Evolutionary conservation across 257 asterid genomes (phyloP).

Genomic region (Anisodus tanguticus): DNA sequence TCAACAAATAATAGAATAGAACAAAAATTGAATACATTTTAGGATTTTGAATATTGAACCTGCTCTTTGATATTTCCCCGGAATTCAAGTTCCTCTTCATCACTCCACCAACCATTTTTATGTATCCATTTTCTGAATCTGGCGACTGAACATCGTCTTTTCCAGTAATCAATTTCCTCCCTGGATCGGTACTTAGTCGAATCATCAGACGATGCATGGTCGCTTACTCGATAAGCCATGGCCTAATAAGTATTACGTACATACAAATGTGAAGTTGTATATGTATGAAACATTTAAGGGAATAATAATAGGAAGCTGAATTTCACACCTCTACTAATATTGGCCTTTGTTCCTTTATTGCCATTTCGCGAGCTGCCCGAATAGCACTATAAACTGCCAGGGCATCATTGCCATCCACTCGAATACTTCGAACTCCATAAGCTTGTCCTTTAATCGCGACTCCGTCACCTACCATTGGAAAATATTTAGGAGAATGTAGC

Average conservation of each 20-base stretch:
- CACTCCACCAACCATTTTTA: conserved; percentile 80
- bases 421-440: conserved; percentile 73
- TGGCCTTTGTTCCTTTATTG: conserved; percentile 67
- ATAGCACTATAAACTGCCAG: conserved; percentile 74
- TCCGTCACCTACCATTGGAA: conserved; percentile 70
- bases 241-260: conserved; percentile 43
- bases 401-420: conserved; percentile 85
- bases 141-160: conserved; percentile 52
- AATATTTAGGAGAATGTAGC: not conserved
- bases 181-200: conserved; percentile 78
- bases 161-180: conserved; percentile 77
- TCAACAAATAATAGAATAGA: not conserved
- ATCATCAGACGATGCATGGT: conserved; percentile 90
- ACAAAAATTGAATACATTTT: not conserved
- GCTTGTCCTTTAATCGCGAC: conserved; percentile 83
- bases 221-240: conserved; percentile 81
- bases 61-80: conserved; percentile 62
- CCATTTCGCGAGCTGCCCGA: conserved; percentile 76
- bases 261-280: not conserved
- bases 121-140: conserved; percentile 80
- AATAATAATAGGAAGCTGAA: not conserved
- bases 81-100: conserved; percentile 59
- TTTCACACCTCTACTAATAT: conserved; percentile 82
- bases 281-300: not conserved
- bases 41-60: conserved; percentile 43